Conservation (phyloP, 2,329 filamentous ascomycete species). For the Beauveria medogensis region DNA sequence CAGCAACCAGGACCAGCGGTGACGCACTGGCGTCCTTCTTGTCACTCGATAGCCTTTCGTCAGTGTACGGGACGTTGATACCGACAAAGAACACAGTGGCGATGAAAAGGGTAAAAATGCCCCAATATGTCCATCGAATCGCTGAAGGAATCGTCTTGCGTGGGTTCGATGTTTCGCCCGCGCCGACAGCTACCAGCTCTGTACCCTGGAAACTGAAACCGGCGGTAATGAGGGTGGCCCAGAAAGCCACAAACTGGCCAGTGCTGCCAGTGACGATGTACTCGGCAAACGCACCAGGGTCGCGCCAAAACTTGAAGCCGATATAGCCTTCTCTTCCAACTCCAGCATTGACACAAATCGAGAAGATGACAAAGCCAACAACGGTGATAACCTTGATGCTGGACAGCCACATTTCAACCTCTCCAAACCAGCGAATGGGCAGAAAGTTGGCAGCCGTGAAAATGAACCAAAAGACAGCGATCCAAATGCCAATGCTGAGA, state of each 20-base stretch:
- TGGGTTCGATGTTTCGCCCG: slow-evolving; percentile 67
- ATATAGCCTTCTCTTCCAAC: slow-evolving; percentile 62
- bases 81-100: slow-evolving; percentile 62
- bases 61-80: slow-evolving; percentile 58
- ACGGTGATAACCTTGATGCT: slow-evolving; percentile 71
- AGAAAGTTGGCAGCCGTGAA: slow-evolving; percentile 64
- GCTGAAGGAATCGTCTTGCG: slow-evolving; percentile 63
- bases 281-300: slow-evolving; percentile 59
- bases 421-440: slow-evolving; percentile 64
- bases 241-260: slow-evolving; percentile 61
- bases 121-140: slow-evolving; percentile 68
- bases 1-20: slow-evolving; percentile 54
- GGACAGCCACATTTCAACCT: slow-evolving; percentile 73
- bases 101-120: slow-evolving; percentile 63
- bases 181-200: slow-evolving; percentile 70
- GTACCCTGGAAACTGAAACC: slow-evolving; percentile 66
- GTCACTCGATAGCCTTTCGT: slow-evolving; percentile 42
- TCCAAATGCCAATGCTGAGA: slow-evolving; percentile 63
- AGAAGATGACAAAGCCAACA: slow-evolving; percentile 68
- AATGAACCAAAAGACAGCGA: slow-evolving; percentile 63
- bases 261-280: slow-evolving; percentile 45
- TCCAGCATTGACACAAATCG: slow-evolving; percentile 66
- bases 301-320: slow-evolving; percentile 63
- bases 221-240: slow-evolving; percentile 59
- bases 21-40: slow-evolving; percentile 54